phyloP scores from a whole-genome alignment of 805 yeast genomes.

The Soucietia sequanensis region DNA sequence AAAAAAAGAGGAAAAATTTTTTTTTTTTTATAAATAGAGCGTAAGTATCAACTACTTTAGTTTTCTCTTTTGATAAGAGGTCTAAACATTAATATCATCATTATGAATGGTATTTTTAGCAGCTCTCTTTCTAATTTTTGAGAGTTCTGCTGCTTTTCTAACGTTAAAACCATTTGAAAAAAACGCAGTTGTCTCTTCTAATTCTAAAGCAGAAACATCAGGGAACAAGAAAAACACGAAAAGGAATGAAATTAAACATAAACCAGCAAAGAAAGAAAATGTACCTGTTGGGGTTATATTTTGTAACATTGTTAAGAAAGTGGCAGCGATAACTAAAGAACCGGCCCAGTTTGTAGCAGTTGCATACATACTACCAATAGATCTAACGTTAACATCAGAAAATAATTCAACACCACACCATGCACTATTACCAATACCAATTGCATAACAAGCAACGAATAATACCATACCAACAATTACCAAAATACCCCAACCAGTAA shows the following conservation, averaged over 20 bases:
- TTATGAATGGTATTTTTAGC: too few species aligned
- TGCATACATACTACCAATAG: slow-evolving; percentile 86
- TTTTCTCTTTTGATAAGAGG: too few species aligned
- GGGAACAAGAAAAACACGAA: slow-evolving; percentile 86
- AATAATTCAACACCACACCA: slow-evolving; percentile 98
- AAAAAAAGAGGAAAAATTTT: too few species aligned
- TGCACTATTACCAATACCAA: slow-evolving; percentile 96
- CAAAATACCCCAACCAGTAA: slow-evolving; percentile 83
- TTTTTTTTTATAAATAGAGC: too few species aligned
- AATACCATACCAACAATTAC: slow-evolving; percentile 82
- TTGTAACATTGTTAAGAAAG: slow-evolving; percentile 91
- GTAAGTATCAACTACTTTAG: too few species aligned
- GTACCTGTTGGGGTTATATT: slow-evolving; percentile 95
- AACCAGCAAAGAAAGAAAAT: slow-evolving; percentile 83
- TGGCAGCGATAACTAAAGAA: slow-evolving; percentile 83
- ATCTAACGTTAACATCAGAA: slow-evolving; percentile 86
- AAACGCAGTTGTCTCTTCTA: slow-evolving; percentile 86
- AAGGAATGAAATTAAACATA: slow-evolving; percentile 68
- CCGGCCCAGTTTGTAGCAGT: slow-evolving; percentile 97
- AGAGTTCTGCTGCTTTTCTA: slow-evolving; percentile 43
- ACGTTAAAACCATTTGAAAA: slow-evolving; percentile 86
- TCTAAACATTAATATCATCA: too few species aligned
- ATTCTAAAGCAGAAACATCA: slow-evolving; percentile 83
- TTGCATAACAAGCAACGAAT: slow-evolving; percentile 86
- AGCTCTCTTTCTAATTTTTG: slow-evolving; percentile 32